These are phyloP conservation scores for Solanum hybrid DNA, from an alignment of 305 asterid genomes.

Conservation along the genomic window DNA sequence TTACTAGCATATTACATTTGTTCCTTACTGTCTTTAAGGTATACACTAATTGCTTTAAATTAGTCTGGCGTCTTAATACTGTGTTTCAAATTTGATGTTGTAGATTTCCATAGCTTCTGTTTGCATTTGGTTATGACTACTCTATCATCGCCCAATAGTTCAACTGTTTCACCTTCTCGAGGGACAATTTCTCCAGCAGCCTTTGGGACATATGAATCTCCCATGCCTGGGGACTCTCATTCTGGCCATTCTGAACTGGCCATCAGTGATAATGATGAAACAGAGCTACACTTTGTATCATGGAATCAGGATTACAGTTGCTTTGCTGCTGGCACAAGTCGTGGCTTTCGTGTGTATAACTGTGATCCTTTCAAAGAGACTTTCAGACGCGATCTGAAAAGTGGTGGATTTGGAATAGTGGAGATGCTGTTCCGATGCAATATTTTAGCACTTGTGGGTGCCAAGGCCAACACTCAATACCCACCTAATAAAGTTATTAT, in stretches of 20 bases:
- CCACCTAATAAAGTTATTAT: constrained; percentile 85
- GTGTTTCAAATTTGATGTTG: constrained; percentile 8
- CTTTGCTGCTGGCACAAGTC: constrained; percentile 82
- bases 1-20: background rate
- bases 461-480: constrained; percentile 54
- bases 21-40: background rate
- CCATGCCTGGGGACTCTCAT: constrained; percentile 34
- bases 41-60: background rate
- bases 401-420: constrained; percentile 82
- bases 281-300: constrained; percentile 63
- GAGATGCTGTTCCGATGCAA: constrained; percentile 93
- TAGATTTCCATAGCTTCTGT: constrained; percentile 20
- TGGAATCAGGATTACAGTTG: constrained; percentile 97
- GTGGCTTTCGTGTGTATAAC: constrained; percentile 82
- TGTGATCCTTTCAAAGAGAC: constrained; percentile 87
- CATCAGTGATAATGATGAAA: constrained; percentile 42
- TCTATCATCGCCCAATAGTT: constrained; percentile 43
- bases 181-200: constrained; percentile 38
- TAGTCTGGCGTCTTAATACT: background rate
- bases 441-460: constrained; percentile 87
- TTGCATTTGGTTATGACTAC: constrained; percentile 35
- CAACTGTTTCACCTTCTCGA: constrained; percentile 47
- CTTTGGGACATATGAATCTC: constrained; percentile 34
- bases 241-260: constrained; percentile 37
- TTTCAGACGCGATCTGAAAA: constrained; percentile 76